phyloP scores from a whole-genome alignment of 1,284 basidiomycete genomes.

The Ustanciosporium gigantosporum region DNA sequence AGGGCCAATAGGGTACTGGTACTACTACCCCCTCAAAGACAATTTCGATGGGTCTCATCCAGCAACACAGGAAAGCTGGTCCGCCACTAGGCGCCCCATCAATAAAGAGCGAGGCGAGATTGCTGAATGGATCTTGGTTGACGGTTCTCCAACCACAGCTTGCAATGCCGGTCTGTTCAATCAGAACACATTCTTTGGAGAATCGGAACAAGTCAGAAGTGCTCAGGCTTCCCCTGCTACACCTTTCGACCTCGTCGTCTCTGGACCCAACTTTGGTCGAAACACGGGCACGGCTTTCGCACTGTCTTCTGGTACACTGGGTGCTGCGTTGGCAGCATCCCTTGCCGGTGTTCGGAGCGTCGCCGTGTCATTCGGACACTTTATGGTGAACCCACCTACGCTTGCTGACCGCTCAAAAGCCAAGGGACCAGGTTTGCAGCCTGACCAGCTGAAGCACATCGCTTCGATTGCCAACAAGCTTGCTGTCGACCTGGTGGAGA shows the following conservation, averaged over 20 bases:
- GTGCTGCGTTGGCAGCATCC: conserved; percentile 52
- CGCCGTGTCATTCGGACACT: conserved; percentile 56
- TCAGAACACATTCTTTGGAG: conserved; percentile 36
- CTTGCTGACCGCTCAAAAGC: conserved; percentile 23
- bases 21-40: conserved; percentile 56
- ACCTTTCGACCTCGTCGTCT: conserved; percentile 54
- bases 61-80: conserved; percentile 44
- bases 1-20: conserved; percentile 51
- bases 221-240: conserved; percentile 10
- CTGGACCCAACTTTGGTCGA: conserved; percentile 58
- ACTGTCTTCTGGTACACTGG: conserved; percentile 56
- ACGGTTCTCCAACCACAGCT: conserved; percentile 57
- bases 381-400: conserved; percentile 37
- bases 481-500: conserved; percentile 32
- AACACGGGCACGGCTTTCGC: conserved; percentile 59
- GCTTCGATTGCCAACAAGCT: conserved; percentile 29
- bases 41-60: conserved; percentile 44
- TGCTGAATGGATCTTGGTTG: conserved; percentile 56
- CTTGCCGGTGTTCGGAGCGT: conserved; percentile 47
- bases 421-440: conserved; percentile 15
- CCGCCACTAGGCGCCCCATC: conserved; percentile 43
- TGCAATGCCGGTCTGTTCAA: conserved; percentile 56
- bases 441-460: conserved; percentile 8
- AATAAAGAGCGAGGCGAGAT: conserved; percentile 43
- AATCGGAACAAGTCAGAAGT: conserved; percentile 3